A percentile compares a stretch with the other conserved stretches of the same genome.
These are phyloP conservation scores for Jaltomata sinuosa DNA, from an alignment of 257 asterid species.

Conservation along the genomic window DNA sequence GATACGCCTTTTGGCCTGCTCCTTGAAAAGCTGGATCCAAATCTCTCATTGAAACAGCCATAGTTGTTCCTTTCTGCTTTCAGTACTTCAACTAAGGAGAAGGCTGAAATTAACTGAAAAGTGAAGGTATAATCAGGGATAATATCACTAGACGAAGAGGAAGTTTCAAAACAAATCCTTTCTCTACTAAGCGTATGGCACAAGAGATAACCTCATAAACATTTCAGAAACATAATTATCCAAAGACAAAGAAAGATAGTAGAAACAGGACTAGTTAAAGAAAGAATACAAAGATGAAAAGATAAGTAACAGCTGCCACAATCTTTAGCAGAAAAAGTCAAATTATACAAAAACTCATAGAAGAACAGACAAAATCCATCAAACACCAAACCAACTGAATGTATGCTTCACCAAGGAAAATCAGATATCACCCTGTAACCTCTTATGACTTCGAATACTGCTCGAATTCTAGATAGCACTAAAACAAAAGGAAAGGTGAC, in stretches of 20 bases:
- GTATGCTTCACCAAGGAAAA: neutral
- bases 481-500: neutral
- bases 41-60: constrained; percentile 90
- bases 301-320: neutral
- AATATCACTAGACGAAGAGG: neutral
- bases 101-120: constrained; percentile 26
- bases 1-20: constrained; percentile 98
- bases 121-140: neutral
- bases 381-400: neutral
- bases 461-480: neutral
- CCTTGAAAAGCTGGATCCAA: constrained; percentile 94
- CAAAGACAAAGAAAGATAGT: neutral
- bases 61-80: constrained; percentile 21
- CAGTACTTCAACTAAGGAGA: neutral
- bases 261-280: neutral
- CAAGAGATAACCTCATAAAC: neutral
- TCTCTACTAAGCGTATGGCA: neutral
- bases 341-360: neutral
- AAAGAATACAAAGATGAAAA: neutral
- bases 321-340: neutral
- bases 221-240: neutral
- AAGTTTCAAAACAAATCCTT: neutral
- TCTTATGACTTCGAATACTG: neutral
- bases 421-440: neutral
- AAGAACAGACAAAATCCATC: neutral